Conservation (phyloP, 192 early-diverging fungal genomes). For the Coemansia biformis region DNA sequence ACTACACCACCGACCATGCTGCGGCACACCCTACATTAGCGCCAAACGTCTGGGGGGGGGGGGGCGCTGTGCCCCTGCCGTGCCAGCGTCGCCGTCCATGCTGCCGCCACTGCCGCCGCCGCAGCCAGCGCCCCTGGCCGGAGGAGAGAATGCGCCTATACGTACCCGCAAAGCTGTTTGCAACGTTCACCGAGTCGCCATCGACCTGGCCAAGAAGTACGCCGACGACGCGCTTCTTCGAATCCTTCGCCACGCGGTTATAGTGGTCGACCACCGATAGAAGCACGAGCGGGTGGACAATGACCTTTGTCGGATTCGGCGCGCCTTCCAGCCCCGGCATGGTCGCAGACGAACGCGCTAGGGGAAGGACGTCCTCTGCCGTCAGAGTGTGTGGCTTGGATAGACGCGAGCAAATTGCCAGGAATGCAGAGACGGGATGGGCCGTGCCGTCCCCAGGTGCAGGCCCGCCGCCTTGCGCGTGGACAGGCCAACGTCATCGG, state of each 20-base stretch:
- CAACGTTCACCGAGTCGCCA: conserved; percentile 86
- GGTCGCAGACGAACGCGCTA: background rate
- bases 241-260: conserved; percentile 90
- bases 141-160: too few relatives aligned
- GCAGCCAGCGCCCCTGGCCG: too few relatives aligned
- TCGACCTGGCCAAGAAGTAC: conserved; percentile 89
- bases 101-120: background rate
- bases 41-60: too few relatives aligned
- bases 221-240: conserved; percentile 94
- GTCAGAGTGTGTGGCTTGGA: too few relatives aligned
- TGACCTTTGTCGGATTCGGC: conserved; percentile 57
- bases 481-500: conserved; percentile 5
- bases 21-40: too few relatives aligned
- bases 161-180: conserved; percentile 95
- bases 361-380: too few relatives aligned
- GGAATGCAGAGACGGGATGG: too few relatives aligned
- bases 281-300: conserved; percentile 96
- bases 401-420: too few relatives aligned
- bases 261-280: conserved; percentile 98
- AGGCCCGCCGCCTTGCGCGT: too few relatives aligned
- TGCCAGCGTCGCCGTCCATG: too few relatives aligned
- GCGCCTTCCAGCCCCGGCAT: conserved; percentile 48
- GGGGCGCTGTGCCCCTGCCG: too few relatives aligned
- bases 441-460: too few relatives aligned
- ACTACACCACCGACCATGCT: conserved; percentile 55